phyloP scores from a whole-genome alignment of 2,329 filamentous ascomycete species.

The Colletotrichum navitas region DNA sequence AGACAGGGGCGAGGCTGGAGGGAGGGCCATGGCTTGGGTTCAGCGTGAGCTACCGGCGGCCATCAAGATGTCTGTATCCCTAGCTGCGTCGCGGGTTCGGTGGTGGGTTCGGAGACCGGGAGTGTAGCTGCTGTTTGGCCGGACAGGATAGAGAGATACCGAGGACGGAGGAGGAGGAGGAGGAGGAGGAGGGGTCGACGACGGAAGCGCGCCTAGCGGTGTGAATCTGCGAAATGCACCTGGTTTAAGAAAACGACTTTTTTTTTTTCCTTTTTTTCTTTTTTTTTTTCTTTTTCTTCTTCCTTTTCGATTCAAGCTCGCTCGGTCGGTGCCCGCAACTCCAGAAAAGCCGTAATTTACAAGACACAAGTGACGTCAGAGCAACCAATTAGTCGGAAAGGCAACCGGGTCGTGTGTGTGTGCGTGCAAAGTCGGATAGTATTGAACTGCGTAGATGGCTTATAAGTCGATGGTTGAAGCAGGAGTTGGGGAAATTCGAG shows the following conservation, averaged over 20 bases:
- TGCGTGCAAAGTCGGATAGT: neutral
- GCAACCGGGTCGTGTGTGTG: neutral
- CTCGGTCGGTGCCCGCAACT: neutral
- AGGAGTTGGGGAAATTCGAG: neutral
- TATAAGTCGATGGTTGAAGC: neutral
- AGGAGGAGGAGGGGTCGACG: too few species aligned
- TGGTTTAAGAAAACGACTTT: neutral
- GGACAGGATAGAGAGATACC: too few species aligned
- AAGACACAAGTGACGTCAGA: conserved; percentile 12
- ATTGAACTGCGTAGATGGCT: neutral
- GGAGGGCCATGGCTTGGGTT: conserved; percentile 23
- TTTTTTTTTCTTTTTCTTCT: too few species aligned
- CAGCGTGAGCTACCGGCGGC: neutral
- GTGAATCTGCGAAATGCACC: too few species aligned
- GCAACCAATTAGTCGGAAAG: neutral
- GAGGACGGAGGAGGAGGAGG: too few species aligned
- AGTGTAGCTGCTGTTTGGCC: too few species aligned
- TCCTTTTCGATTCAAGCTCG: conserved; percentile 12
- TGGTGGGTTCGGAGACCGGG: too few species aligned
- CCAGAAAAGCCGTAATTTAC: neutral
- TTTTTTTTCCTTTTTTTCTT: neutral
- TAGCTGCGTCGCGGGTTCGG: neutral
- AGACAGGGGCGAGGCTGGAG: conserved; percentile 46
- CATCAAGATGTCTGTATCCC: neutral
- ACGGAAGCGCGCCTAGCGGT: too few species aligned